A percentile compares a stretch with the other conserved stretches of the same genome.
Conservation (phyloP, 2,329 filamentous ascomycete species). For the Fusarium ambrosium region DNA sequence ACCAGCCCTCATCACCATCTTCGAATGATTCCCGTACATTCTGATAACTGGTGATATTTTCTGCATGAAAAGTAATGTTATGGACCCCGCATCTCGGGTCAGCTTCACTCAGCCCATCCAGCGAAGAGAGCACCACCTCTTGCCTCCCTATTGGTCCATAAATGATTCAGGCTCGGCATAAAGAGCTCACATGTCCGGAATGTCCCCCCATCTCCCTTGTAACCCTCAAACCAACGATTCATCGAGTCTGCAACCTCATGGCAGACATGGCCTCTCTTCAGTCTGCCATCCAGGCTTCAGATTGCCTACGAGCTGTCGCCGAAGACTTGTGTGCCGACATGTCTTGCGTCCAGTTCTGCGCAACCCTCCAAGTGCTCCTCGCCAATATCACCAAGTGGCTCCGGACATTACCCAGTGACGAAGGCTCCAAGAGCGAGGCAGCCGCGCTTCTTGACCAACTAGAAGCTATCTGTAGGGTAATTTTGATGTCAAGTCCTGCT, state of each 20-base stretch:
- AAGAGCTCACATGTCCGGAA: too few species aligned
- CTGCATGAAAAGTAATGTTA: background rate
- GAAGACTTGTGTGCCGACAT: background rate
- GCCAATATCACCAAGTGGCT: background rate
- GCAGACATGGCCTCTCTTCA: background rate
- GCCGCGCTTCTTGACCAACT: background rate
- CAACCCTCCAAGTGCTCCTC: background rate
- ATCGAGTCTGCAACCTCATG: too few species aligned
- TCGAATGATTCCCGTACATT: background rate
- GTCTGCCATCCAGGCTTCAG: background rate
- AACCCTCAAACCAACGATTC: too few species aligned
- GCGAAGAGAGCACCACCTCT: too few species aligned
- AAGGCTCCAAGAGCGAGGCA: background rate
- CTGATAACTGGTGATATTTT: background rate
- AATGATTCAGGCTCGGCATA: background rate
- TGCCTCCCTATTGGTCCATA: background rate
- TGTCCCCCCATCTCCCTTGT: too few species aligned
- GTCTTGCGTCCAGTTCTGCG: constrained; percentile 3
- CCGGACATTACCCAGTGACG: background rate
- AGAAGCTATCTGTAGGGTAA: background rate
- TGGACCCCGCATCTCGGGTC: background rate
- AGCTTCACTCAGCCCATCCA: background rate
- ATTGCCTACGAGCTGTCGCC: background rate
- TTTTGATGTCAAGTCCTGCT: too few species aligned
- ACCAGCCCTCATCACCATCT: background rate